These are phyloP conservation scores for Rhodotorula sphaerocarpa DNA, from an alignment of 768 basidiomycete species.

Conservation along the genomic window DNA sequence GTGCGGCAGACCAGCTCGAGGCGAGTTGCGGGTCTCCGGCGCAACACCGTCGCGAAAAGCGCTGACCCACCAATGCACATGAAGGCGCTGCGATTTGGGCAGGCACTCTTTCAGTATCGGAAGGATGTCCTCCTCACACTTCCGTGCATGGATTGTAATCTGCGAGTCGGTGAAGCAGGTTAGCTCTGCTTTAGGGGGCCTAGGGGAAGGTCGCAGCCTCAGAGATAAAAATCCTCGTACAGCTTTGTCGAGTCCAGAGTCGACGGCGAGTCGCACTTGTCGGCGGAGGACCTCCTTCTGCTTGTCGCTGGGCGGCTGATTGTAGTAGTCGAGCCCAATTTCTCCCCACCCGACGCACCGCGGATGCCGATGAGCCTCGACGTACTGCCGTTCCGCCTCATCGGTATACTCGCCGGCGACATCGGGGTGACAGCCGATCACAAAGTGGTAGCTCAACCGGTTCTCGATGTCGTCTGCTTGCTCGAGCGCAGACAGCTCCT, in stretches of 20 bases:
- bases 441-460: constrained; percentile 67
- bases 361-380: constrained; percentile 52
- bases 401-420: constrained; percentile 63
- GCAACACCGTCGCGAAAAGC: neutral
- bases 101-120: constrained; percentile 67
- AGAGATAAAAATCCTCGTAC: neutral
- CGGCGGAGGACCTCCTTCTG: constrained; percentile 61
- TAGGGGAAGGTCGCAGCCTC: too few relatives aligned
- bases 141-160: constrained; percentile 75
- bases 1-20: neutral
- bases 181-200: too few relatives aligned
- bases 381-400: constrained; percentile 62
- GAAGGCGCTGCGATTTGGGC: constrained; percentile 67
- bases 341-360: constrained; percentile 83
- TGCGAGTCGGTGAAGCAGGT: neutral
- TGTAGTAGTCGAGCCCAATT: constrained; percentile 73
- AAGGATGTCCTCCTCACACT: constrained; percentile 76
- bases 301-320: constrained; percentile 61
- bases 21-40: too few relatives aligned
- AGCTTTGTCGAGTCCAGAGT: constrained; percentile 55
- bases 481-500: constrained; percentile 12
- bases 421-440: constrained; percentile 57
- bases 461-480: constrained; percentile 1
- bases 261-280: constrained; percentile 62
- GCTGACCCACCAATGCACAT: constrained; percentile 65